These are phyloP conservation scores for Pyrenophora seminiperda DNA, from an alignment of 2,329 filamentous ascomycete genomes.

Conservation along the genomic window DNA sequence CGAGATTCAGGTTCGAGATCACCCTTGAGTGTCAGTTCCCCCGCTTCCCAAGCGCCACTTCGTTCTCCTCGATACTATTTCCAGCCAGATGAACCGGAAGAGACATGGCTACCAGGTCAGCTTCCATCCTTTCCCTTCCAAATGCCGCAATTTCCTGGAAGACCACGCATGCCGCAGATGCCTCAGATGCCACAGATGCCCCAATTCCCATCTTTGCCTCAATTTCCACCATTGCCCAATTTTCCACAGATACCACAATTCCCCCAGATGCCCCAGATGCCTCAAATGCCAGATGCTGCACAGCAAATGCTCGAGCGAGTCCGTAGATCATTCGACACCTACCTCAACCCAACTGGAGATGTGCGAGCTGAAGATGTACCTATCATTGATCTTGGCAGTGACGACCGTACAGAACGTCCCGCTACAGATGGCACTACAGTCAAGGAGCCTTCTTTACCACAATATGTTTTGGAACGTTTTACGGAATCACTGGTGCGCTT, in stretches of 20 bases:
- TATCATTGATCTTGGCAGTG: conserved; percentile 45
- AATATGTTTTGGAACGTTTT: conserved; percentile 55
- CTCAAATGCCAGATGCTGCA: conserved; percentile 39
- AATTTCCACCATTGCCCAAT: conserved; percentile 41
- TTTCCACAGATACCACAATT: conserved; percentile 34
- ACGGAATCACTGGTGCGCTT: conserved; percentile 53
- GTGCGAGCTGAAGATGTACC: conserved; percentile 41
- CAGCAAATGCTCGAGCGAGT: conserved; percentile 46
- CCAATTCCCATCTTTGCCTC: conserved; percentile 38
- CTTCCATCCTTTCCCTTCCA: conserved; percentile 46
- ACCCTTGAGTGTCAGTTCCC: conserved; percentile 40
- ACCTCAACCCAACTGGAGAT: conserved; percentile 50
- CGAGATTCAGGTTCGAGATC: conserved; percentile 33
- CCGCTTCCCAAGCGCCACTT: conserved; percentile 38
- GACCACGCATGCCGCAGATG: conserved; percentile 42
- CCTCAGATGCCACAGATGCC: conserved; percentile 40
- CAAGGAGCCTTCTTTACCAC: conserved; percentile 49
- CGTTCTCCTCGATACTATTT: conserved; percentile 46
- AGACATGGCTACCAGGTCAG: conserved; percentile 46
- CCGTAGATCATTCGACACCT: conserved; percentile 50
- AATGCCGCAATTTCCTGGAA: conserved; percentile 42
- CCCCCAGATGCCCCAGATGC: conserved; percentile 35
- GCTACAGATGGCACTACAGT: conserved; percentile 45
- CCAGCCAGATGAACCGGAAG: conserved; percentile 44
- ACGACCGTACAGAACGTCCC: conserved; percentile 41